Evolutionary conservation across 2,329 filamentous ascomycete genomes (phyloP).

Genomic region (Fusarium fracticaudum): DNA sequence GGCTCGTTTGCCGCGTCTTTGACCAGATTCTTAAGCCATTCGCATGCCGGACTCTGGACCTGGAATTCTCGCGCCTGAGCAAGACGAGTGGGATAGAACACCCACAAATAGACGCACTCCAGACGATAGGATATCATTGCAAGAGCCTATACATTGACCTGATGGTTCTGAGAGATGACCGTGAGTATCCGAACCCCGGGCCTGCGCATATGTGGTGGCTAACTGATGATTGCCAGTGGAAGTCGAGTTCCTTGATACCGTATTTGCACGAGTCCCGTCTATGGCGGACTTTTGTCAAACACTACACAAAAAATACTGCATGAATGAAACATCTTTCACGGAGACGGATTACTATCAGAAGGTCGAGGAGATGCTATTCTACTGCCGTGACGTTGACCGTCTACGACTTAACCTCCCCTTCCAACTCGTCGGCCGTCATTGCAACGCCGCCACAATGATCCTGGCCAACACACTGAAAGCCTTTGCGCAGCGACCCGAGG

Average conservation of each 20-base stretch:
- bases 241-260: slow-evolving; percentile 56
- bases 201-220: slow-evolving; percentile 5
- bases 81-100: slow-evolving; percentile 46
- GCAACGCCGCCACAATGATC: slow-evolving; percentile 60
- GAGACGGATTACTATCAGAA: slow-evolving; percentile 57
- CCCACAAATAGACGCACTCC: slow-evolving; percentile 53
- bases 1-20: slow-evolving; percentile 61
- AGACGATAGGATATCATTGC: slow-evolving; percentile 58
- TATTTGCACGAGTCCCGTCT: slow-evolving; percentile 57
- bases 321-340: slow-evolving; percentile 60
- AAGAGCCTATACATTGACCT: slow-evolving; percentile 61
- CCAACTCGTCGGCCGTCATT: slow-evolving; percentile 58
- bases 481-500: slow-evolving; percentile 56
- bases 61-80: slow-evolving; percentile 61
- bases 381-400: slow-evolving; percentile 56
- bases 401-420: slow-evolving; percentile 63
- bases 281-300: slow-evolving; percentile 57
- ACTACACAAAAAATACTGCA: slow-evolving; percentile 58
- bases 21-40: slow-evolving; percentile 57
- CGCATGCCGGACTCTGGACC: slow-evolving; percentile 57
- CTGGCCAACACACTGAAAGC: slow-evolving; percentile 62
- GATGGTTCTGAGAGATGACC: slow-evolving; percentile 62
- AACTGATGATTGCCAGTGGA: slow-evolving; percentile 52
- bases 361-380: slow-evolving; percentile 55
- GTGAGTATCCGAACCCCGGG: slow-evolving; percentile 45